A percentile compares a stretch with the other conserved stretches of the same genome.
These are phyloP conservation scores for Phytophthora colocasiae DNA, from an alignment of 352 stramenopile species.

Conservation along the genomic window DNA sequence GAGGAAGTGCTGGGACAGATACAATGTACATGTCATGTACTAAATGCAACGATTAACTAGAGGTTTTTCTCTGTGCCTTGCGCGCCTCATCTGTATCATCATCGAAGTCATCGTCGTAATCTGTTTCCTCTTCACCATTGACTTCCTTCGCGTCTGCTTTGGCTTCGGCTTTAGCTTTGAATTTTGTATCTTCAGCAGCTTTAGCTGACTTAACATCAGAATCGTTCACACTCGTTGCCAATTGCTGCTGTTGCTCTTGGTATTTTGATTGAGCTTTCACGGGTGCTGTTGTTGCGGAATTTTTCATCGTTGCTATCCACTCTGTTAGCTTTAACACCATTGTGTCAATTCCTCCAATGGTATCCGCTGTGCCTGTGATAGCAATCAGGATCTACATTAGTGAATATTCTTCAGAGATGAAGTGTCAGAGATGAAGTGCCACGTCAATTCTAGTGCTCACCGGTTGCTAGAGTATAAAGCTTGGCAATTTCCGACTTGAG, in stretches of 20 bases:
- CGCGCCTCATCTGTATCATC: slow-evolving; percentile 30
- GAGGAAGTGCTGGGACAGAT: slow-evolving; percentile 1
- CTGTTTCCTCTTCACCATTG: slow-evolving; percentile 35
- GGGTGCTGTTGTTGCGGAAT: background rate
- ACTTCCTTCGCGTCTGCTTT: background rate
- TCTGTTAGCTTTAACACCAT: slow-evolving; percentile 39
- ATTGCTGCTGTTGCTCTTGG: slow-evolving; percentile 2
- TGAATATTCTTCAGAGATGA: background rate
- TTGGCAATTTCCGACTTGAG: slow-evolving; percentile 40
- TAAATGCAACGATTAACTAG: slow-evolving; percentile 9
- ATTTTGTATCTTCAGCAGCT: background rate
- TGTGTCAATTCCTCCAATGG: slow-evolving; percentile 12
- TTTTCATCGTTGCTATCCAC: slow-evolving; percentile 42
- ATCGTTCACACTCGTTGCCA: background rate
- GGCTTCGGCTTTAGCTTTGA: slow-evolving; percentile 7
- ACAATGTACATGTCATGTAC: background rate
- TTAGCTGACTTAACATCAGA: background rate
- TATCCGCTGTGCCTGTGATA: slow-evolving; percentile 22
- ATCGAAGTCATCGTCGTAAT: slow-evolving; percentile 61
- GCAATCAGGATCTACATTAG: slow-evolving; percentile 10
- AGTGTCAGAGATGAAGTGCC: background rate
- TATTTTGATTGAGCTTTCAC: background rate
- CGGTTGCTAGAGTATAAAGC: slow-evolving; percentile 47
- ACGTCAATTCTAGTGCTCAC: slow-evolving; percentile 17
- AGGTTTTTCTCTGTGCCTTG: slow-evolving; percentile 25